Evolutionary conservation across 352 stramenopile species (phyloP), one percentile per base, ranked within the genome.

Genomic region (Aphanomyces euteiches): DNA sequence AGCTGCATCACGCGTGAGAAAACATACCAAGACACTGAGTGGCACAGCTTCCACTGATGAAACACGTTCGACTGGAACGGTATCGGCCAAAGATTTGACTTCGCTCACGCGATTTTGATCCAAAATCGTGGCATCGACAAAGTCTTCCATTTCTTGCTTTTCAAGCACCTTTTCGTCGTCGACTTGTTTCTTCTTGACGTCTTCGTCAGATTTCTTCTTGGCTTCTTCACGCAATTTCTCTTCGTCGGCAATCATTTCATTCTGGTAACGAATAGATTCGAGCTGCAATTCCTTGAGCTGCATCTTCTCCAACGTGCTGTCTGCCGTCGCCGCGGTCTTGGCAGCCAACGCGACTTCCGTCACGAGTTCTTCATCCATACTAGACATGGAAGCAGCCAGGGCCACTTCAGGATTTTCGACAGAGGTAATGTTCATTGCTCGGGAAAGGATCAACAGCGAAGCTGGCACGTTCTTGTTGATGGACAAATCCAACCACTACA

Each of bases 391-490:
- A 48, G 89, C 91, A 48, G 86, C 88, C 38, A 96, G 78, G n/a
- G 88, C 87, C 40, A 84, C 85, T 70, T 95, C 88, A 17, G 90
- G 78, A 73, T 89, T 93, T 69, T 93, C 84, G 53, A 83, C 75
- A 19, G 83, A 82, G 48, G 88, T 94, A 75, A 99, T 90, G 76
- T 98, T 98, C 73, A 99, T 98, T 34, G 93, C 97, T 45, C 96
- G 87, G 58, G 93, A 99, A 92, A 99, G 97, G 72, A 99, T 99
- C 47, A 99, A 84, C 66, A 99, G 84, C 41, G 92, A 98, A 68
- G 98, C 96, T n/a, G 97, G 97, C 10, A 99, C 96, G 80, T 98
- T 96, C 77, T 98, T 98, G 77, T 98, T 97, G 56, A 98, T 98
- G 65, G 90, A 98, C 59, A 99, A 79, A 66, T 99, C 96, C 1